phyloP scores from a whole-genome alignment of 2,329 filamentous ascomycete genomes.

The Fusarium sp. region DNA sequence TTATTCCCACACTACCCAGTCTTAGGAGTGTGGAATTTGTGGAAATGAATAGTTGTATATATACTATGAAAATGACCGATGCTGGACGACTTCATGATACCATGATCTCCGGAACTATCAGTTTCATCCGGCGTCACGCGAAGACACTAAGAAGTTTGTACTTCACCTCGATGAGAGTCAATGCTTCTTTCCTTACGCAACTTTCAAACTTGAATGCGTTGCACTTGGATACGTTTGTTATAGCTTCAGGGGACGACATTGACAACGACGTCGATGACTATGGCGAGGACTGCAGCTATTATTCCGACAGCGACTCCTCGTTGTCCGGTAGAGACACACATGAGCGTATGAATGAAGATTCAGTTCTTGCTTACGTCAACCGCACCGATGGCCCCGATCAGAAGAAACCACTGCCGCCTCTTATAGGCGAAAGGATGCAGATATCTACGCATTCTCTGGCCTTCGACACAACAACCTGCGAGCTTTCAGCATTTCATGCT shows the following conservation, averaged over 20 bases:
- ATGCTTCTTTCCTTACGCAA: background rate
- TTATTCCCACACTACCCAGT: background rate
- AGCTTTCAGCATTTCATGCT: background rate
- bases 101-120: background rate
- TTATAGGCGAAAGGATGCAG: background rate
- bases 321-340: background rate
- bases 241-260: background rate
- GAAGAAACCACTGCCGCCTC: background rate
- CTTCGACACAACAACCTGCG: background rate
- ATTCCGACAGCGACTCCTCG: background rate
- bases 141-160: background rate
- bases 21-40: background rate
- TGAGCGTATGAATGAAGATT: background rate
- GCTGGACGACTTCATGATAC: too few relatives aligned
- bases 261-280: background rate
- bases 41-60: background rate
- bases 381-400: accelerated
- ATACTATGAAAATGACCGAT: too few relatives aligned
- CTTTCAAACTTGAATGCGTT: background rate
- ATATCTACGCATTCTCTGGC: background rate
- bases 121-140: background rate
- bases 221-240: constrained; percentile 2
- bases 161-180: background rate
- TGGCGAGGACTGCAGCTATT: too few relatives aligned
- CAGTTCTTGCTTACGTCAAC: background rate